These are phyloP conservation scores for Macrophomina phaseolina DNA, from an alignment of 2,329 filamentous ascomycete genomes.

Conservation along the genomic window DNA sequence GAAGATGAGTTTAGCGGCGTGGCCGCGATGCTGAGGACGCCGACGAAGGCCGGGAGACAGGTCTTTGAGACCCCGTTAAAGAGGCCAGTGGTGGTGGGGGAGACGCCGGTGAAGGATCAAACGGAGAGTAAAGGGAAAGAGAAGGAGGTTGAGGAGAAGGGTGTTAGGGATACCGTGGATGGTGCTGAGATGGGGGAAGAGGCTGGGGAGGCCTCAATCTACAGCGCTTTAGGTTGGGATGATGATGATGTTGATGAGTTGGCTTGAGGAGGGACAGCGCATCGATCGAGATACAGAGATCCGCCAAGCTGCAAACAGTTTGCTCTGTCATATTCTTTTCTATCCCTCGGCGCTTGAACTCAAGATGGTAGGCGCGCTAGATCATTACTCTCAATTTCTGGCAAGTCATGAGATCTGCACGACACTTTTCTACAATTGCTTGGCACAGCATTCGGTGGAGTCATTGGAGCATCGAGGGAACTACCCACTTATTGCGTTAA, in stretches of 20 bases:
- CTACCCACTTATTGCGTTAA: too few species aligned
- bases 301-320: too few species aligned
- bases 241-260: slow-evolving; percentile 40
- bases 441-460: too few species aligned
- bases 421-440: too few species aligned
- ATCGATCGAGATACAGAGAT: not conserved
- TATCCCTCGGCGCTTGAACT: too few species aligned
- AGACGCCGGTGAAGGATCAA: slow-evolving; percentile 31
- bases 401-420: too few species aligned
- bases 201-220: slow-evolving; percentile 38
- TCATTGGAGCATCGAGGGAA: too few species aligned
- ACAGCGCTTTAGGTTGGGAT: slow-evolving; percentile 54
- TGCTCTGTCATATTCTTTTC: too few species aligned
- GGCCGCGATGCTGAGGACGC: slow-evolving; percentile 26
- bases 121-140: slow-evolving; percentile 17
- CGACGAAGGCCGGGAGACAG: slow-evolving; percentile 21
- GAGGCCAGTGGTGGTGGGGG: not conserved
- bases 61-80: slow-evolving; percentile 35
- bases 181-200: not conserved
- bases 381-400: too few species aligned
- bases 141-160: slow-evolving; percentile 28
- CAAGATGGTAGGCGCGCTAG: too few species aligned
- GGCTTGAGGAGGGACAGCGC: not conserved
- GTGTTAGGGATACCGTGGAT: slow-evolving; percentile 25
- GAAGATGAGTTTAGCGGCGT: slow-evolving; percentile 14